phyloP scores from a whole-genome alignment of 2,329 filamentous ascomycete genomes.

The Calonectria fujianensis region DNA sequence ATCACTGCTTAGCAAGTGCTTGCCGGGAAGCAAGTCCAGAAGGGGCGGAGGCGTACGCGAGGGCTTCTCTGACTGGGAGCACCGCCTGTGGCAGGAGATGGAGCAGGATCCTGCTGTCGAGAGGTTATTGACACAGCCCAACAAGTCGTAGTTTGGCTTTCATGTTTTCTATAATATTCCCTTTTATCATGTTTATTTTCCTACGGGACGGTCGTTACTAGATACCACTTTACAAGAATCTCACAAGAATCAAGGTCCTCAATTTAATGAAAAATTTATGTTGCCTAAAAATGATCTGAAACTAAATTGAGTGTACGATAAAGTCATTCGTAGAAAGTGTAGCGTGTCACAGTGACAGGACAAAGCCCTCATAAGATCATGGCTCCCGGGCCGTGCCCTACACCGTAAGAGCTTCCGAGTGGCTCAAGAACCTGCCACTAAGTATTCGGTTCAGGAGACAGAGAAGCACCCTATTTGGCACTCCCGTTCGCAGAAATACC shows the following conservation, averaged over 20 bases:
- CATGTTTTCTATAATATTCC: background rate
- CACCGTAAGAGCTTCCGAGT: background rate
- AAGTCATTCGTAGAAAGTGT: no score
- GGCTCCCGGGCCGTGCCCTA: no score
- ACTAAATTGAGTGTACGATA: no score
- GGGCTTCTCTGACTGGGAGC: slow-evolving; percentile 69
- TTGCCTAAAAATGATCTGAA: background rate
- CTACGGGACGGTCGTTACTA: slow-evolving; percentile 12
- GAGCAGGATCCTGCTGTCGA: slow-evolving; percentile 65
- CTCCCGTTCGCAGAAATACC: background rate
- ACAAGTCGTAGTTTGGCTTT: slow-evolving; percentile 1
- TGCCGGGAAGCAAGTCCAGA: slow-evolving; percentile 65
- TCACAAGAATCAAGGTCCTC: background rate
- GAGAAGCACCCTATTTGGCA: background rate
- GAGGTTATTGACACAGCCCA: background rate
- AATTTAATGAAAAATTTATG: background rate
- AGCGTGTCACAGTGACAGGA: no score
- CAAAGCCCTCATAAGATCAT: no score
- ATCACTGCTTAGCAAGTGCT: slow-evolving; percentile 56
- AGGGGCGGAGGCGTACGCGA: slow-evolving; percentile 60
- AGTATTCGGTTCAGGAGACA: background rate
- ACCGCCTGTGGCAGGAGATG: slow-evolving; percentile 76
- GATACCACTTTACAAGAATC: slow-evolving; percentile 16
- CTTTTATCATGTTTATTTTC: slow-evolving; percentile 8
- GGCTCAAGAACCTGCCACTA: background rate